phyloP scores from a whole-genome alignment of 192 early-diverging fungal genomes.

The Linderina pennispora region DNA sequence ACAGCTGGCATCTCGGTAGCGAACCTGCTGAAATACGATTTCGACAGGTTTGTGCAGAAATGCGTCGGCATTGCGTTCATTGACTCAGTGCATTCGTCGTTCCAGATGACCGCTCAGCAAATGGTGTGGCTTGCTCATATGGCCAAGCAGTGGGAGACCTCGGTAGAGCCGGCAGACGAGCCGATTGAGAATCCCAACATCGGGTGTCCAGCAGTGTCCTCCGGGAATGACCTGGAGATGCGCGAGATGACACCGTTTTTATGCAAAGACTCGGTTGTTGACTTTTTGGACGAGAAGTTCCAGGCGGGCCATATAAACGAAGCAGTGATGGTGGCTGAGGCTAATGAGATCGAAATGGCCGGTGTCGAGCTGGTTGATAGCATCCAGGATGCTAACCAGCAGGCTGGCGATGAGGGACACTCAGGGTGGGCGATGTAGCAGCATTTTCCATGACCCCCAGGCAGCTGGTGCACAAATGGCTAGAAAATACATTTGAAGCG shows the following conservation, averaged over 20 bases:
- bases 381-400: too few relatives aligned
- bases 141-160: slow-evolving; percentile 24
- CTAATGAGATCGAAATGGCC: too few relatives aligned
- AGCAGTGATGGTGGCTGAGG: too few relatives aligned
- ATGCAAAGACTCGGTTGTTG: slow-evolving; percentile 20
- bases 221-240: slow-evolving; percentile 12
- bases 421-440: too few relatives aligned
- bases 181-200: not conserved
- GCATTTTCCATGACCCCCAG: too few relatives aligned
- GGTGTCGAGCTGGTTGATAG: too few relatives aligned
- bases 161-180: not conserved
- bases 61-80: slow-evolving; percentile 28
- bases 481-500: too few relatives aligned
- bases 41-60: slow-evolving; percentile 16
- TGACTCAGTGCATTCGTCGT: slow-evolving; percentile 28
- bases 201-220: slow-evolving; percentile 20
- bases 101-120: slow-evolving; percentile 5
- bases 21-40: slow-evolving; percentile 32
- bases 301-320: too few relatives aligned
- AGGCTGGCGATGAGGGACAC: too few relatives aligned
- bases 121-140: slow-evolving; percentile 11
- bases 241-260: slow-evolving; percentile 25
- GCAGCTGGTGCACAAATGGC: too few relatives aligned
- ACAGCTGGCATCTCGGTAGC: slow-evolving; percentile 23
- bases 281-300: too few relatives aligned